phyloP scores from a whole-genome alignment of 768 basidiomycete genomes.

The Lactifluus echinatus region DNA sequence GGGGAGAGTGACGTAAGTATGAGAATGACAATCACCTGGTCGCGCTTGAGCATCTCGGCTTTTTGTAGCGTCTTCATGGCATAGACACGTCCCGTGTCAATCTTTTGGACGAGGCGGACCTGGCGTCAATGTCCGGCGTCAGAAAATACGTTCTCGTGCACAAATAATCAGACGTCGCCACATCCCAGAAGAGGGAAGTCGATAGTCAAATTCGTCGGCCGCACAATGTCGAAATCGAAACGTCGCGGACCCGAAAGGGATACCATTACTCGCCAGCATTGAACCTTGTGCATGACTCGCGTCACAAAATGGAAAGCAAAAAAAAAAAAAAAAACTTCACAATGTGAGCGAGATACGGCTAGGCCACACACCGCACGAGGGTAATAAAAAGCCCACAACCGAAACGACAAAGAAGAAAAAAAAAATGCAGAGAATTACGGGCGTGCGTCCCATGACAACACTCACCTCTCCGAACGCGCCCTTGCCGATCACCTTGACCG shows the following conservation, averaged over 20 bases:
- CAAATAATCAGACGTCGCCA: not conserved
- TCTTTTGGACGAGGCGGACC: constrained; percentile 93
- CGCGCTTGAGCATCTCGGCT: constrained; percentile 98
- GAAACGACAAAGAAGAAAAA: not conserved
- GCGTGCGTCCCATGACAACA: not conserved
- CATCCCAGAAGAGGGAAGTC: not conserved
- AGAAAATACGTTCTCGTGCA: not conserved
- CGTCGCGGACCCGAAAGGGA: not conserved
- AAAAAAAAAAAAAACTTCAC: not conserved
- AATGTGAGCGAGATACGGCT: not conserved
- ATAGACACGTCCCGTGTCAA: constrained; percentile 95
- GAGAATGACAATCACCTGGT: constrained; percentile 65
- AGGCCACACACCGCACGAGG: too few species aligned
- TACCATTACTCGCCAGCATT: too few species aligned
- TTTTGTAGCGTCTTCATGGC: constrained; percentile 98
- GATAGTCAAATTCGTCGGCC: not conserved
- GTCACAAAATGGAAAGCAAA: not conserved
- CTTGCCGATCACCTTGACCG: constrained; percentile 99
- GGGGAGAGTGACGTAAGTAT: not conserved
- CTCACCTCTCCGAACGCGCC: constrained; percentile 96
- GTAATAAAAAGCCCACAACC: too few species aligned
- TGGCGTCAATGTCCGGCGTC: constrained; percentile 24
- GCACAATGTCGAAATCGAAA: too few species aligned
- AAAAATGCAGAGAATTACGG: not conserved
- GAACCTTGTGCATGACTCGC: not conserved